Evolutionary conservation across 371 early-diverging fungal genomes (phyloP).

Genomic region (Funneliformis caledonium): DNA sequence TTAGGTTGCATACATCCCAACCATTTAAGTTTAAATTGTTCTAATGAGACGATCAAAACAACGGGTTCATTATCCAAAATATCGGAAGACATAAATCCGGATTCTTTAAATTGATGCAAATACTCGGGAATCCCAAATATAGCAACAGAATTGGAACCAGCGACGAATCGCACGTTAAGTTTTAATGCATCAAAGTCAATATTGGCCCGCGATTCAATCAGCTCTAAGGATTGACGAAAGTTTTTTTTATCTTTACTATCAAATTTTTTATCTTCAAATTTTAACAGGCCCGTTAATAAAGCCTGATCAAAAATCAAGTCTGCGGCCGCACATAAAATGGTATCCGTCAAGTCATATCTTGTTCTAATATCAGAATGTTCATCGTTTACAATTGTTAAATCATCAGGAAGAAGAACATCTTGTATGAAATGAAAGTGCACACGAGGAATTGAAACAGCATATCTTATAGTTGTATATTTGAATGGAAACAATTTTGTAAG

Average conservation of each 20-base stretch:
- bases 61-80: conserved; percentile 62
- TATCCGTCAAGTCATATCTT: conserved; percentile 66
- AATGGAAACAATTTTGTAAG: conserved; percentile 56
- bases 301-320: conserved; percentile 67
- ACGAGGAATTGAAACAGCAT: conserved; percentile 64
- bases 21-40: conserved; percentile 60
- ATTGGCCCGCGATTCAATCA: conserved; percentile 64
- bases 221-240: conserved; percentile 53
- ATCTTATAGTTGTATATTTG: conserved; percentile 59
- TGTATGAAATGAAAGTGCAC: conserved; percentile 76
- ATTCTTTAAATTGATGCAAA: conserved; percentile 51
- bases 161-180: conserved; percentile 55
- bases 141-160: conserved; percentile 46
- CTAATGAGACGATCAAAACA: conserved; percentile 60
- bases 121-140: conserved; percentile 69
- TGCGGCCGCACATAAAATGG: conserved; percentile 65
- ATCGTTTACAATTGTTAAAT: conserved; percentile 60
- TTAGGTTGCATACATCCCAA: conserved; percentile 59
- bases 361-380: conserved; percentile 59
- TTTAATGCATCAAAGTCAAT: conserved; percentile 58
- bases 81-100: conserved; percentile 45
- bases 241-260: conserved; percentile 55
- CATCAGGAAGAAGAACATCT: conserved; percentile 77
- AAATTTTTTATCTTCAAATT: conserved; percentile 63
- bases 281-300: conserved; percentile 60